phyloP scores from a whole-genome alignment of 441 rosid species.

The Adansonia grandidieri region DNA sequence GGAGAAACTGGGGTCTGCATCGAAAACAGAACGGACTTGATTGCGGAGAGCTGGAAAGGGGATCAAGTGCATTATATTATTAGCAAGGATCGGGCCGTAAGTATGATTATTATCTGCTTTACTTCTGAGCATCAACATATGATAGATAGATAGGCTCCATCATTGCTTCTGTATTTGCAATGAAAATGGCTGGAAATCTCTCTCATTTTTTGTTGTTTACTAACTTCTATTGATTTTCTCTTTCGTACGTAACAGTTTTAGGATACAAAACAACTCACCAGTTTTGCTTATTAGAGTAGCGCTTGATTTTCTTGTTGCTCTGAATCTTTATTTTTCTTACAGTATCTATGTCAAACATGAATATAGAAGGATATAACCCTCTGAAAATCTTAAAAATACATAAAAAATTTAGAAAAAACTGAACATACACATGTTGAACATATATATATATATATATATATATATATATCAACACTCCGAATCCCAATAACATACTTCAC shows the following conservation, averaged over 20 bases:
- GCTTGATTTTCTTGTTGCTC: background rate
- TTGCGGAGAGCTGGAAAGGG: background rate
- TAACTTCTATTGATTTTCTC: background rate
- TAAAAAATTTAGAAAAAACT: too few relatives aligned
- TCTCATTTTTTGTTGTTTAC: background rate
- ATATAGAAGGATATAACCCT: too few relatives aligned
- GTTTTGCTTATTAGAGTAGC: background rate
- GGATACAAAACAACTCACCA: background rate
- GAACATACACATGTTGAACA: too few relatives aligned
- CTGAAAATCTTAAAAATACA: too few relatives aligned
- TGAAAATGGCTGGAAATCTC: too few relatives aligned
- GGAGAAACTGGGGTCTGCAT: conserved; percentile 76
- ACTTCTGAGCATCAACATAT: background rate
- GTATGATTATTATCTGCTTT: background rate
- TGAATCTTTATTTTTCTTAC: too few relatives aligned
- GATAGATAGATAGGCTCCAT: background rate
- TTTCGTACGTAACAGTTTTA: background rate
- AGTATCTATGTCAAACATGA: too few relatives aligned
- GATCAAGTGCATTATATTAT: background rate
- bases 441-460: too few relatives aligned
- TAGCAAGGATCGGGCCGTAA: background rate
- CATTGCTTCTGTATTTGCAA: background rate
- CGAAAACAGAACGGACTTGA: conserved; percentile 38
- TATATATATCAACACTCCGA: too few relatives aligned
- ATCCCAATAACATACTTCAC: too few relatives aligned